Evolutionary conservation across 768 basidiomycete species (phyloP), one percentile per base, ranked within the genome.

Genomic region (Leccinum rimulosum): DNA sequence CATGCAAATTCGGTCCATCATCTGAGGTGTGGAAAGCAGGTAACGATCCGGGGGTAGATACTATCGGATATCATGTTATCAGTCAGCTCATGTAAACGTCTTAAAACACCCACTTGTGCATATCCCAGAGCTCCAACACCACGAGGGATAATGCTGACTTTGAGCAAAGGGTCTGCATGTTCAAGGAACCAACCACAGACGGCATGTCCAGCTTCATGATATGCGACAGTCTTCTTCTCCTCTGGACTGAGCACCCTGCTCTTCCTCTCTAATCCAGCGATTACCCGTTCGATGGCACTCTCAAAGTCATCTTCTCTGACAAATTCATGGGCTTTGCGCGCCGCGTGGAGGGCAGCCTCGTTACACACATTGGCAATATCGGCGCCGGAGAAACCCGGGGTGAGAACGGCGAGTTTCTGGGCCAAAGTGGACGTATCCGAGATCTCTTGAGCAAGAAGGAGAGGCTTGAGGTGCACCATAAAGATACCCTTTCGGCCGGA

Each of bases 331-430:
- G 82, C 82, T 56, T 88, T 84, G 58, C 97, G 87, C 31, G 97
- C 97, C 17, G 96, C 96, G 59, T 95, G 91, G 36, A 99, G 79
- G 1, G 97, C 97, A 30, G 94, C 94, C 73, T 99, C 97, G 72
- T 99, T 99, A 73, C 94, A 97, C 19, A 98, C 96, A 67, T 99
- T 99, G 60, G 97, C 97, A 64, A 99, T 96, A 70, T 99, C 97
- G 3, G 97, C 97, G 64, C 97, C 97, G 14, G 95, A 97, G 77
- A 99, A 98, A 1, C 97, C 97, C 19, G 97, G 96, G 0, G 97
- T 98, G 45, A 98, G 85, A 19, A 98, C 91, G 3, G 92, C 94
- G 54, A 99, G 85, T 75, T 98, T 98, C 69, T 95, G 91, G 2
- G 95, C 88, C 60, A 98, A 82, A 17, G 75, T 70, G 54, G 80